Conservation (phyloP, 257 asterid genomes). For the Ophiorrhiza pumila region DNA sequence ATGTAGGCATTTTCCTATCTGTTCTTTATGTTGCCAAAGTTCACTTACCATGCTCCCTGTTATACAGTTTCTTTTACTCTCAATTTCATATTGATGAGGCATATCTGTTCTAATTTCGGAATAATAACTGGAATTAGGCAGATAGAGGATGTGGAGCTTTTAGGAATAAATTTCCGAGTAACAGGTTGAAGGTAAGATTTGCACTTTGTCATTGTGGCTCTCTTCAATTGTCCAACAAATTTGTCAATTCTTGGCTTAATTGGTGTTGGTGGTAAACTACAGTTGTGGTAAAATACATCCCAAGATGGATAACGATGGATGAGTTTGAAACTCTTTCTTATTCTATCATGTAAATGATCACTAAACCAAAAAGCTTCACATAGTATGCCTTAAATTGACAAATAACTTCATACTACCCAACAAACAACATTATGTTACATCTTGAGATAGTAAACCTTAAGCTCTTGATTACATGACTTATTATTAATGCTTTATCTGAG, state of each 20-base stretch:
- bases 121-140: not conserved
- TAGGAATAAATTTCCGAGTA: not conserved
- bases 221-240: not conserved
- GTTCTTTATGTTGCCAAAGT: not conserved
- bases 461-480: not conserved
- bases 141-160: not conserved
- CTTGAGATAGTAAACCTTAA: not conserved
- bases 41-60: not conserved
- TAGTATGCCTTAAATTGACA: not conserved
- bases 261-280: not conserved
- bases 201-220: not conserved
- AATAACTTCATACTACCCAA: slow-evolving; percentile 5
- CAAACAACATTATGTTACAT: not conserved
- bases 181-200: not conserved
- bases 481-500: slow-evolving; percentile 50
- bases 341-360: not conserved
- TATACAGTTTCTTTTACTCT: not conserved
- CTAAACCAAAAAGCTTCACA: not conserved
- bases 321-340: not conserved
- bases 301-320: not conserved
- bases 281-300: not conserved
- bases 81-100: not conserved
- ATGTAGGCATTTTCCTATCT: not conserved
- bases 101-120: not conserved
- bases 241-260: not conserved